phyloP scores from a whole-genome alignment of 257 asterid species.

The Jacaranda mimosifolia region DNA sequence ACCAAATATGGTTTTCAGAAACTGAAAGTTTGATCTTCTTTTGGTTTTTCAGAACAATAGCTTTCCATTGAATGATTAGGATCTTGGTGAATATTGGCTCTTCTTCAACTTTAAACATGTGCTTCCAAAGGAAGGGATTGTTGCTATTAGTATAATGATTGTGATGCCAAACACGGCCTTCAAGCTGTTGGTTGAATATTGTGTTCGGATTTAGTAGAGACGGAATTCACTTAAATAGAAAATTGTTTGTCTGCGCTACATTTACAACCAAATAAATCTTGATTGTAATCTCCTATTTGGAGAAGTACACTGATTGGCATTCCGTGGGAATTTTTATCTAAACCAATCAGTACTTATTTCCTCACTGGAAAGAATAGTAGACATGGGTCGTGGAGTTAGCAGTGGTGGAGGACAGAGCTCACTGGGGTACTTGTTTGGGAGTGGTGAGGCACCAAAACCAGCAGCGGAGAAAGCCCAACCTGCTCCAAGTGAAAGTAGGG shows the following conservation, averaged over 20 bases:
- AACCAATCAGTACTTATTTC: conserved; percentile 21
- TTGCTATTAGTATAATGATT: not conserved
- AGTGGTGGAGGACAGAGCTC: conserved; percentile 80
- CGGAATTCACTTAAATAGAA: not conserved
- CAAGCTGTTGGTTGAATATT: not conserved
- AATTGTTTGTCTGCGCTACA: not conserved
- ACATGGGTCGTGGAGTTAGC: conserved; percentile 77
- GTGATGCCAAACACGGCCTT: conserved; percentile 6
- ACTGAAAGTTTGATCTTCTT: not conserved
- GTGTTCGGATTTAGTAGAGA: not conserved
- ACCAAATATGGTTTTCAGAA: not conserved
- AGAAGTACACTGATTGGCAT: not conserved
- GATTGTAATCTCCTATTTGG: not conserved
- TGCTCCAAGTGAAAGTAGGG: conserved; percentile 48
- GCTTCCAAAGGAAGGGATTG: not conserved
- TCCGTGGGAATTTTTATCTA: not conserved
- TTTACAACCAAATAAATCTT: not conserved
- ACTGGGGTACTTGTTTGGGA: conserved; percentile 70
- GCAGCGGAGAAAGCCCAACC: conserved; percentile 45
- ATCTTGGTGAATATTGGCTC: not conserved
- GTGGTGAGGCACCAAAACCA: conserved; percentile 64
- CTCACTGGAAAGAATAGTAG: conserved; percentile 21
- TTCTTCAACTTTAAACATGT: not conserved
- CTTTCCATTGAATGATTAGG: not conserved
- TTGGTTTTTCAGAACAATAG: not conserved